phyloP scores from a whole-genome alignment of 2,329 filamentous ascomycete genomes.

The Fusarium sacchari region DNA sequence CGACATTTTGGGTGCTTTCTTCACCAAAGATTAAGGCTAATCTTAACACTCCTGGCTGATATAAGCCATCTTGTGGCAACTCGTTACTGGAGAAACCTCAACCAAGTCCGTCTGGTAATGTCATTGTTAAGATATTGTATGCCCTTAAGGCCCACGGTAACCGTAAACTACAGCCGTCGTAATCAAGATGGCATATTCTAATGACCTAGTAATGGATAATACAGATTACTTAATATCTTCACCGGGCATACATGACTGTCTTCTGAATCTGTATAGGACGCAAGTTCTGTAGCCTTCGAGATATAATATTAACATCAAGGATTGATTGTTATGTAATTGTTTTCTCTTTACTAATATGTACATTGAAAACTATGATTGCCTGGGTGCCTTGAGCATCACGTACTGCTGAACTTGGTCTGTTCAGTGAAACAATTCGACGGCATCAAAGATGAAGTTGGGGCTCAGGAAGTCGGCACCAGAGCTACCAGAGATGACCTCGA shows the following conservation, averaged over 20 bases:
- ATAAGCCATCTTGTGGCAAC: slow-evolving; percentile 32
- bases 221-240: background rate
- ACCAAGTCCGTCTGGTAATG: background rate
- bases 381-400: background rate
- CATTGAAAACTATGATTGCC: slow-evolving; percentile 6
- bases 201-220: too few relatives aligned
- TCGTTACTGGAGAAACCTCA: background rate
- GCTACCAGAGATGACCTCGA: slow-evolving; percentile 68
- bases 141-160: background rate
- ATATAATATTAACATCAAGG: too few relatives aligned
- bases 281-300: too few relatives aligned
- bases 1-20: background rate
- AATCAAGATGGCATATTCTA: background rate
- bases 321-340: slow-evolving; percentile 4
- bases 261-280: background rate
- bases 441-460: slow-evolving; percentile 60
- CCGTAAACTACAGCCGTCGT: background rate
- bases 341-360: slow-evolving; percentile 35
- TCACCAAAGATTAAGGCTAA: background rate
- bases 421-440: slow-evolving; percentile 43
- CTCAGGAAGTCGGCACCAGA: slow-evolving; percentile 64
- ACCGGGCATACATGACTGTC: background rate
- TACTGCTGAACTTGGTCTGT: background rate
- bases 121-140: background rate
- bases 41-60: slow-evolving; percentile 37